Base-by-base conservation (phyloP, 768 basidiomycete genomes). In the Suillus discolor region DNA sequence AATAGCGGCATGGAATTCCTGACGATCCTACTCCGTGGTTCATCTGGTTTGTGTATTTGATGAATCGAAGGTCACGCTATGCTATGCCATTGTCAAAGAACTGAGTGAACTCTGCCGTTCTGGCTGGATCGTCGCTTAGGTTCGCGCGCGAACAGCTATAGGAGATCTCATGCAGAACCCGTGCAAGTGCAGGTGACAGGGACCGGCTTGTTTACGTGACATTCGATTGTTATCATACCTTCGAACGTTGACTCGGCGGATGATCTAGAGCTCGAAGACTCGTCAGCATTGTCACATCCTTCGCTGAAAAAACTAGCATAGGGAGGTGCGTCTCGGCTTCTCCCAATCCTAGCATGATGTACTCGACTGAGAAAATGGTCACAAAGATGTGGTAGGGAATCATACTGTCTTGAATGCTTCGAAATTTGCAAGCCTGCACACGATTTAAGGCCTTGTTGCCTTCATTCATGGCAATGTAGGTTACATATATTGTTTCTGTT, bases 351-450 rank as follows among this genome's bases (percentile, higher is more conserved):
- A 23, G n/a, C 9, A 45, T 20, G 3, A n/a, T n/a, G 20, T 11
- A 45, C 11, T 45, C 9, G 18, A 45, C 44, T n/a, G 20, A 45
- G 31, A 31, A n/a, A n/a, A n/a, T n/a, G n/a, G n/a, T 31, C 31
- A 6, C 31, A 31, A 79, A n/a, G 20, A 20, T 45, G n/a, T n/a
- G 20, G 44, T 20, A 8, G 20, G 18, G 9, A 45, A n/a, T 45
- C 44, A 45, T 45, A 4, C 8, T 12, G 44, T 45, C 44, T 45
- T 45, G 44, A n/a, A 45, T 45, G 8, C 8, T 45, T 45, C 20
- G 13, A 20, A 45, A 45, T 45, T n/a, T 11, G 20, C 11, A 45
- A 45, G 20, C 20, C 9, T 45, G 44, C 20, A 45, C 44, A 20
- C 20, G n/a, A 4, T 45, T 11, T 20, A n/a, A n/a, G 44, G 18